Evolutionary conservation across 306 rosid species (phyloP), one percentile per base, ranked within the genome.

Genomic region (Cicer yamashitae): DNA sequence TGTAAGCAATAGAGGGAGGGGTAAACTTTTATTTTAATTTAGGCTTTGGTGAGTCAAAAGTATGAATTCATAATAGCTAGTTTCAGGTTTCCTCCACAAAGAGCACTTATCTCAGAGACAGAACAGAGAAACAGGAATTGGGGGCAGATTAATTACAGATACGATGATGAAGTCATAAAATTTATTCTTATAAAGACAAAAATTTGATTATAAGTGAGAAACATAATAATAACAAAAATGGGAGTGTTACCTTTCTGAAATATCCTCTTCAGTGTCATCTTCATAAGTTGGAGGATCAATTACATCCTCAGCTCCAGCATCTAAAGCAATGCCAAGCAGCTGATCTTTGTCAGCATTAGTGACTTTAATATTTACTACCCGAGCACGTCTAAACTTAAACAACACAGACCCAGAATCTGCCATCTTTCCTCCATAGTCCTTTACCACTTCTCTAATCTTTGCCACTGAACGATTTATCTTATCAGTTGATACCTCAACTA

Each of bases 381-480:
- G 90, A 73, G 60, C 97, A 61, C 93, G 94, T 84, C 81, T 86
- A 85, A 94, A 91, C 80, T 94, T 94, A 81, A 94, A 94, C 77
- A 77, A 69, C 25, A 94, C 96, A 50, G 96, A 94, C 17, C 98
- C 94, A 66, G 96, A 83, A 85, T 94, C 97, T 14, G 97, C 97
- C 98, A 94, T 91, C 87, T 94, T 91, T 22, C 96, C 98, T n/a
- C 97, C 98, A 67, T 71, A 89, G 79, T 94, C 91, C 85, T 69
- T 90, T 84, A 91, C 74, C 70, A 94, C 94, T 71, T 94, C 97
- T 77, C 97, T 90, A 46, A 91, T 84, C 39, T 84, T 82, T 60
- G 96, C 92, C 84, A 94, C 91, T 13, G 97, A 91, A 45, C 97
- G 91, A 65, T 86, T 83, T 81, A 90, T 77, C 78, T 91, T 88